Percentiles rank a stretch among this genome's conserved stretches.
Conservation (phyloP, 2,329 filamentous ascomycete species). For the Nemania sp. region DNA sequence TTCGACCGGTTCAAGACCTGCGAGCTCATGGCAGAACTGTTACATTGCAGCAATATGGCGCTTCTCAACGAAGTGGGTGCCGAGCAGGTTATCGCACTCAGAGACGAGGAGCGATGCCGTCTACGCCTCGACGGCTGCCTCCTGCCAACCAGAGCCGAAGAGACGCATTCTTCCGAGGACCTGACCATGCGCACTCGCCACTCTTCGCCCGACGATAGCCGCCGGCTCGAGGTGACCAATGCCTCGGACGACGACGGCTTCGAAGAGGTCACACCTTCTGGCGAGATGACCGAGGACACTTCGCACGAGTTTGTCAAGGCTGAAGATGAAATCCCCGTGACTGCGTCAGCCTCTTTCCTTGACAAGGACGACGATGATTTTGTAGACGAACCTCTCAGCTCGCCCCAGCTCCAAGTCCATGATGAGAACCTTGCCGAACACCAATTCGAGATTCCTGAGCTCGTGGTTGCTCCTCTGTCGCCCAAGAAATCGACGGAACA, state of each 20-base stretch:
- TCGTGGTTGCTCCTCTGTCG: constrained; percentile 61
- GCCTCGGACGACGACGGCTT: constrained; percentile 88
- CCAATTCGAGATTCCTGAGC: constrained; percentile 58
- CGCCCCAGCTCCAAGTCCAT: constrained; percentile 64
- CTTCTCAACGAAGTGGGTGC: constrained; percentile 89
- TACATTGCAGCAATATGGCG: constrained; percentile 99
- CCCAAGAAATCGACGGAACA: constrained; percentile 48
- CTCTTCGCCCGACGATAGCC: constrained; percentile 60
- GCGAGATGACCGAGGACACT: constrained; percentile 72
- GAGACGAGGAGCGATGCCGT: constrained; percentile 80
- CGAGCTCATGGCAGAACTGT: constrained; percentile 94
- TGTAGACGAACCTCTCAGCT: constrained; percentile 76
- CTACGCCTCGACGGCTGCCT: constrained; percentile 78
- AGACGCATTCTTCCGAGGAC: constrained; percentile 59
- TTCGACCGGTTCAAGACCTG: constrained; percentile 99
- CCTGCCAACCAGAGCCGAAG: constrained; percentile 48
- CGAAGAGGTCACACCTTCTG: constrained; percentile 77
- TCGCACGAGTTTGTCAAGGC: constrained; percentile 70
- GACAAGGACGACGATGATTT: constrained; percentile 73
- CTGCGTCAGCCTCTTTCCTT: constrained; percentile 47
- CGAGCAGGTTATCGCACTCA: constrained; percentile 78
- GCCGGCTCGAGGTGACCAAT: constrained; percentile 76
- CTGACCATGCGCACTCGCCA: constrained; percentile 61
- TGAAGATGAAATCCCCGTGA: constrained; percentile 54
- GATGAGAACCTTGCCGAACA: constrained; percentile 58